A percentile compares a stretch with the other conserved stretches of the same genome.
These are phyloP conservation scores for Penicillium crustosum DNA, from an alignment of 2,329 filamentous ascomycete genomes.

Conservation along the genomic window DNA sequence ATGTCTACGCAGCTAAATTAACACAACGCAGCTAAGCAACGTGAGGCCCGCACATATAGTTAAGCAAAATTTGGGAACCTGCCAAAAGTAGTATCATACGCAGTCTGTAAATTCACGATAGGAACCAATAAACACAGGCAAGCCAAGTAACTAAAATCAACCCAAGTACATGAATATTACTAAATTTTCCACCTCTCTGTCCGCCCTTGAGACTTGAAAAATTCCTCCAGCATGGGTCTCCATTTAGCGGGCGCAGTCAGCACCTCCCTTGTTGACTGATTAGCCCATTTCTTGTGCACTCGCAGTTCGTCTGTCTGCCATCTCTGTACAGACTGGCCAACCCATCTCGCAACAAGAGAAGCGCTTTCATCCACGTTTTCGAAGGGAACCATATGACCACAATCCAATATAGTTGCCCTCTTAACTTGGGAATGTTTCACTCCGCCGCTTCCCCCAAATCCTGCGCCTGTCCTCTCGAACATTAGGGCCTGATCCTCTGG, in stretches of 20 bases:
- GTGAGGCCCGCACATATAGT: no score
- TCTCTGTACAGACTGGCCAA: neutral
- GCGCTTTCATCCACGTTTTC: neutral
- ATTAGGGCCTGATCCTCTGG: constrained; percentile 13
- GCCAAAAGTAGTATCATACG: no score
- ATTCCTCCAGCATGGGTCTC: neutral
- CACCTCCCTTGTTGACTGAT: neutral
- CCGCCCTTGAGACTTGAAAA: neutral
- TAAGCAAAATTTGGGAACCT: no score
- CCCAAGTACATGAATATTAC: no score
- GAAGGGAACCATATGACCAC: neutral
- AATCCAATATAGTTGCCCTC: neutral
- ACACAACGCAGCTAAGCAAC: no score
- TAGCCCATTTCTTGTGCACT: neutral
- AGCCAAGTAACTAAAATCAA: no score
- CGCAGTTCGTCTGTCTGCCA: neutral
- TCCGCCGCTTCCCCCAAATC: constrained; percentile 26
- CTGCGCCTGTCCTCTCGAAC: constrained; percentile 20
- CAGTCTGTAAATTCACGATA: no score
- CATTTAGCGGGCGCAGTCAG: neutral
- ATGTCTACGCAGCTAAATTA: no score
- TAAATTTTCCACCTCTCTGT: neutral
- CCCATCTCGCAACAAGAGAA: neutral
- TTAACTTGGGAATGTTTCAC: neutral
- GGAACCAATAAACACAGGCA: no score